These are phyloP conservation scores for Gnomoniopsis sp. DNA, from an alignment of 2,329 filamentous ascomycete genomes.

Conservation along the genomic window DNA sequence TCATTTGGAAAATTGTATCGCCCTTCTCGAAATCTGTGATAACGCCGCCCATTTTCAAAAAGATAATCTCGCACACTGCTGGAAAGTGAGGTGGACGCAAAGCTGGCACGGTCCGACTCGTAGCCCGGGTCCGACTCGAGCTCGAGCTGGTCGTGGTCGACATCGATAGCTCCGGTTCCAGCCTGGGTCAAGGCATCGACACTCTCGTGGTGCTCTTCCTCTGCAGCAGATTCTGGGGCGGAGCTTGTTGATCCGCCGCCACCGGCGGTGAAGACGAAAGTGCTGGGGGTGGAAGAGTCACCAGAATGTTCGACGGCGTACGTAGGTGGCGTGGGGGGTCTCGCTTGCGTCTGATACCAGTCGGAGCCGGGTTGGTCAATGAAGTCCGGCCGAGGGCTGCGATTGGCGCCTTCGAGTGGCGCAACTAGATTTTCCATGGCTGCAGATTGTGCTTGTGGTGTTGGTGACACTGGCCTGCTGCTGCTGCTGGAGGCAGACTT, in stretches of 20 bases:
- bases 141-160: constrained; percentile 25
- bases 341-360: neutral
- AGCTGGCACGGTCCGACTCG: constrained; percentile 25
- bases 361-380: neutral
- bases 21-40: constrained; percentile 53
- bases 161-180: constrained; percentile 26
- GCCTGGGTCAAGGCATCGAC: constrained; percentile 24
- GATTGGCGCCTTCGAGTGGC: neutral
- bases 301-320: neutral
- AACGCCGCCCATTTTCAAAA: constrained; percentile 56
- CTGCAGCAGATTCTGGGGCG: neutral
- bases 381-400: neutral
- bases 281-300: neutral
- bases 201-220: constrained; percentile 12
- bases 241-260: neutral
- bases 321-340: neutral
- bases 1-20: constrained; percentile 59
- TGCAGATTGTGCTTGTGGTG: neutral
- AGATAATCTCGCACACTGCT: constrained; percentile 46
- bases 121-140: constrained; percentile 28
- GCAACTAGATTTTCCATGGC: constrained; percentile 2
- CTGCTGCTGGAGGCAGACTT: neutral
- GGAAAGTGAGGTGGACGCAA: constrained; percentile 30
- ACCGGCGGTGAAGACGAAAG: neutral
- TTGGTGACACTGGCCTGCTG: neutral